These are phyloP conservation scores for Collybia nuda DNA, from an alignment of 768 basidiomycete species.

Conservation along the genomic window DNA sequence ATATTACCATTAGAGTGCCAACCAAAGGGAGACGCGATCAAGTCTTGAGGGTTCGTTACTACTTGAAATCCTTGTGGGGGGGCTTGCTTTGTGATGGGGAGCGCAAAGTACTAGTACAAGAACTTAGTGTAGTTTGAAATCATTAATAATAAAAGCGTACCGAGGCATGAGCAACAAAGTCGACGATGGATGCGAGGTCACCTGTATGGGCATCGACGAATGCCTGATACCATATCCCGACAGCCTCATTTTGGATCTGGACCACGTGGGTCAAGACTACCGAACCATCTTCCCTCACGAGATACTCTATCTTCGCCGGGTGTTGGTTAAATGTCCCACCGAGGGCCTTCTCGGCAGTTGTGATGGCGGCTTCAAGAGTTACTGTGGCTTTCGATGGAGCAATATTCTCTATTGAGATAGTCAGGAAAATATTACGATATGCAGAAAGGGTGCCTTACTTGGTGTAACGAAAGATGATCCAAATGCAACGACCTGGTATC, in stretches of 20 bases:
- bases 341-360: constrained; percentile 33
- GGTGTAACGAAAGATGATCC: constrained; percentile 47
- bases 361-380: constrained; percentile 31
- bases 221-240: constrained; percentile 53
- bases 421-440: background rate
- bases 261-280: constrained; percentile 37
- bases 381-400: constrained; percentile 35
- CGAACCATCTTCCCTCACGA: constrained; percentile 36
- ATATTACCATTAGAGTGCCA: constrained; percentile 28
- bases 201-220: constrained; percentile 57
- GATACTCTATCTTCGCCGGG: constrained; percentile 38
- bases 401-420: constrained; percentile 15
- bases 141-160: constrained; percentile 24
- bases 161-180: constrained; percentile 47
- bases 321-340: constrained; percentile 39
- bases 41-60: constrained; percentile 46
- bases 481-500: constrained; percentile 33
- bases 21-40: constrained; percentile 45
- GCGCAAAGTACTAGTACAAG: constrained; percentile 35
- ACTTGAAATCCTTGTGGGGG: constrained; percentile 43
- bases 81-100: constrained; percentile 46
- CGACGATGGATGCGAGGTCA: constrained; percentile 47
- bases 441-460: constrained; percentile 19
- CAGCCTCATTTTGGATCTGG: constrained; percentile 30
- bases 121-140: constrained; percentile 3